Evolutionary conservation across 257 asterid genomes (phyloP).

Genomic region (Solanum sejunctum): DNA sequence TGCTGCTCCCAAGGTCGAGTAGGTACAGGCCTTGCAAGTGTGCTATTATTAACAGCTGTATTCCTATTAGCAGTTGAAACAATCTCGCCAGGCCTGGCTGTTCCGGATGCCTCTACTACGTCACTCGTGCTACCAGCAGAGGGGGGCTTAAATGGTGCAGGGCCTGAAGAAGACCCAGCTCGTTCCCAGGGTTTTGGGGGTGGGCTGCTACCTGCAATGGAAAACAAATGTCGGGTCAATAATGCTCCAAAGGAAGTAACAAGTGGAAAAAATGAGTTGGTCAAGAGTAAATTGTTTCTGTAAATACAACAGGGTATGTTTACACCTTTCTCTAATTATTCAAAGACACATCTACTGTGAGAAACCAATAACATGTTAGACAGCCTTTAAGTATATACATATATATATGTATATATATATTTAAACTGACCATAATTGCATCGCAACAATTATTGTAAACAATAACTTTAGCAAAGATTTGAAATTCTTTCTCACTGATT

Average conservation of each 20-base stretch:
- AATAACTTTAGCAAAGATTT: background rate
- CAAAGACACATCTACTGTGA: background rate
- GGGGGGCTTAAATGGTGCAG: conserved; percentile 77
- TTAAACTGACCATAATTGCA: background rate
- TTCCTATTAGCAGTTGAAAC: conserved; percentile 49
- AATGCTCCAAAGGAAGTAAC: background rate
- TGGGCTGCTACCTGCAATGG: conserved; percentile 37
- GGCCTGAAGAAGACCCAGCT: conserved; percentile 70
- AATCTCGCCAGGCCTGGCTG: conserved; percentile 82
- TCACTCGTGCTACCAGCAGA: conserved; percentile 84
- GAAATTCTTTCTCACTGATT: background rate
- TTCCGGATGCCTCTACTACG: conserved; percentile 88
- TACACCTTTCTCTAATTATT: background rate
- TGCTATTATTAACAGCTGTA: conserved; percentile 28
- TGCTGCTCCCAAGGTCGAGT: conserved; percentile 90
- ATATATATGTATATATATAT: no score
- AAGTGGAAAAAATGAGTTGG: background rate
- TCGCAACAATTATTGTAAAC: background rate
- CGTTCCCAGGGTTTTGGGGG: conserved; percentile 96
- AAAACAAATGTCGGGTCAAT: background rate
- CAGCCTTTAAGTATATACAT: background rate
- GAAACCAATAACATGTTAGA: background rate
- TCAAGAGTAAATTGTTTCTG: background rate
- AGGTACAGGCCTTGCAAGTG: conserved; percentile 76
- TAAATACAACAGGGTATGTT: background rate